phyloP scores from a whole-genome alignment of 345 rosid genomes.

The Reutealis trisperma region DNA sequence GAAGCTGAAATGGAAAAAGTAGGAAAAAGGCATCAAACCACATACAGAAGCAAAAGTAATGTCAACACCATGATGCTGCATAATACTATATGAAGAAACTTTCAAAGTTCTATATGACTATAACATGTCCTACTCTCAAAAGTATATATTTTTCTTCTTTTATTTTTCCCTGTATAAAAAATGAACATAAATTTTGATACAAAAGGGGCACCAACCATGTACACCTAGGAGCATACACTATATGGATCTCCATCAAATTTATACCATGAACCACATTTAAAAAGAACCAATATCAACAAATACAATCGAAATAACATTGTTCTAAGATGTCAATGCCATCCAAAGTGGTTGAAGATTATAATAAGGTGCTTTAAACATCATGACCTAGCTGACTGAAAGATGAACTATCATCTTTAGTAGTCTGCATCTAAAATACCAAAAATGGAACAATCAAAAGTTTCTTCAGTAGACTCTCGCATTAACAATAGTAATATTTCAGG shows the following conservation, averaged over 20 bases:
- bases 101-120: neutral
- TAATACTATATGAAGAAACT: neutral
- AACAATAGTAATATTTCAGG: neutral
- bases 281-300: neutral
- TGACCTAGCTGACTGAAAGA: neutral
- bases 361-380: neutral
- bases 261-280: neutral
- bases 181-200: too few relatives aligned
- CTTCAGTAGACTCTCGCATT: neutral
- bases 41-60: neutral
- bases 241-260: neutral
- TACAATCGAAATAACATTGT: too few relatives aligned
- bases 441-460: neutral
- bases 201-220: neutral
- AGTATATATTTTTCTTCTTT: neutral
- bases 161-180: neutral
- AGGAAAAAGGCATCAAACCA: neutral
- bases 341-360: too few relatives aligned
- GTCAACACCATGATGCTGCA: slow-evolving; percentile 3
- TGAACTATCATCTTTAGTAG: neutral
- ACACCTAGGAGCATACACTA: neutral
- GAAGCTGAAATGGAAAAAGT: neutral
- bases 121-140: slow-evolving; percentile 2
- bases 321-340: neutral
- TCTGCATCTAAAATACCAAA: too few relatives aligned